These are phyloP conservation scores for Ogataea corticis DNA, from an alignment of 805 yeast genomes.

Conservation along the genomic window DNA sequence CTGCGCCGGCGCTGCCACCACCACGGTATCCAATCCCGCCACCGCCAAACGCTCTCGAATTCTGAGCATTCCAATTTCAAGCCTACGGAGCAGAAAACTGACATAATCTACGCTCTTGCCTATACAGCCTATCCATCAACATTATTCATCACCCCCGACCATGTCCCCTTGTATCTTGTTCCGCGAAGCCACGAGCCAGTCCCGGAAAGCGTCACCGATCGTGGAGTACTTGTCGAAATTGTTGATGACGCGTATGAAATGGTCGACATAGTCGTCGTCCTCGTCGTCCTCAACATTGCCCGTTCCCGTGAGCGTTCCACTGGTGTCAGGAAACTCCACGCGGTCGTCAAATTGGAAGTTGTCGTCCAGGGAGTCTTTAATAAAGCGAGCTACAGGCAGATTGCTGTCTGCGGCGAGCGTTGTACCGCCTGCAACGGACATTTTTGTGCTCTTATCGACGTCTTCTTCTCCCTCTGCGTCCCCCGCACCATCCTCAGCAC, in stretches of 20 bases:
- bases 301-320: conserved; percentile 10
- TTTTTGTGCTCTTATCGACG: no score
- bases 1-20: not conserved
- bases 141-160: not conserved
- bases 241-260: conserved; percentile 35
- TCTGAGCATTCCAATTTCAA: conserved; percentile 35
- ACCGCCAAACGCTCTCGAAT: conserved; percentile 25
- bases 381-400: conserved; percentile 8
- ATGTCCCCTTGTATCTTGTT: conserved; percentile 5
- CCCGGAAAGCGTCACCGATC: conserved; percentile 37
- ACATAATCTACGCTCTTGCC: not conserved
- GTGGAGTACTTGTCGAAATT: conserved; percentile 36
- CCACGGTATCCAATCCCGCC: not conserved
- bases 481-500: conserved; percentile 48
- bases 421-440: conserved; percentile 1
- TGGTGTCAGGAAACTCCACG: conserved; percentile 11
- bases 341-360: conserved; percentile 35
- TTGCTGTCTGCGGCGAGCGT: not conserved
- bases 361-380: conserved; percentile 32
- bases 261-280: conserved; percentile 31
- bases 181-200: conserved; percentile 32
- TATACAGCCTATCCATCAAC: not conserved
- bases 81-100: conserved; percentile 25
- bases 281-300: conserved; percentile 24
- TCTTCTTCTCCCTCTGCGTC: no score